Conservation (phyloP, 75 land plant genomes). For the Pseudotsuga menziesii region DNA sequence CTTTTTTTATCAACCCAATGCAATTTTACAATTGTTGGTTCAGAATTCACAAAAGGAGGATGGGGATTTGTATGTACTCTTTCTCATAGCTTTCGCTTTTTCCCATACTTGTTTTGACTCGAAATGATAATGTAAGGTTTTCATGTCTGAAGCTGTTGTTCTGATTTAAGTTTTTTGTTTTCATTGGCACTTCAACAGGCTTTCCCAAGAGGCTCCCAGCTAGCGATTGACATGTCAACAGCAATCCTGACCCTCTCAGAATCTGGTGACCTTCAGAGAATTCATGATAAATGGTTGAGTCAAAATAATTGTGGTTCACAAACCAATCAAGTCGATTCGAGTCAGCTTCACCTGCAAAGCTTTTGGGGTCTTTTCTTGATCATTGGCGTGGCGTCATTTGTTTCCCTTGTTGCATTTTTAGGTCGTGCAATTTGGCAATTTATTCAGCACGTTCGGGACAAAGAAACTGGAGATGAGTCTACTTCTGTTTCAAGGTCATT, state of each 20-base stretch:
- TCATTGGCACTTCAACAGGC: conserved; percentile 40
- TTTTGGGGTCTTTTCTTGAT: conserved; percentile 84
- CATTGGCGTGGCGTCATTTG: conserved; percentile 53
- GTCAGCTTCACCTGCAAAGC: conserved; percentile 29
- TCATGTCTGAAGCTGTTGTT: too few species aligned
- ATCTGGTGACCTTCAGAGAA: conserved; percentile 74
- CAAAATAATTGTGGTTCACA: conserved; percentile 23
- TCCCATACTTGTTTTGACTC: too few species aligned
- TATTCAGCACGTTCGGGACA: neutral
- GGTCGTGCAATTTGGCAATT: conserved; percentile 23
- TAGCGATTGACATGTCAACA: conserved; percentile 83
- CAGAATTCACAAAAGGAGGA: conserved; percentile 18
- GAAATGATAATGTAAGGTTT: too few species aligned
- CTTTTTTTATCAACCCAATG: conserved; percentile 21
- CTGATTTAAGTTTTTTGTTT: neutral
- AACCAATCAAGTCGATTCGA: conserved; percentile 10
- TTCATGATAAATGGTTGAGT: conserved; percentile 68
- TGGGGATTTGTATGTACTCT: conserved; percentile 13
- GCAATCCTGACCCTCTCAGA: conserved; percentile 82
- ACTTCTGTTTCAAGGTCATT: neutral
- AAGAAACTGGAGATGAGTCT: neutral
- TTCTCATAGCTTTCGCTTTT: too few species aligned
- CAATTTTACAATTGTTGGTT: conserved; percentile 24
- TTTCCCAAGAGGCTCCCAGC: conserved; percentile 73
- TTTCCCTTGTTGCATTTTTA: conserved; percentile 49